These are phyloP conservation scores for Benincasa hispida DNA, from an alignment of 306 rosid genomes.

Conservation along the genomic window DNA sequence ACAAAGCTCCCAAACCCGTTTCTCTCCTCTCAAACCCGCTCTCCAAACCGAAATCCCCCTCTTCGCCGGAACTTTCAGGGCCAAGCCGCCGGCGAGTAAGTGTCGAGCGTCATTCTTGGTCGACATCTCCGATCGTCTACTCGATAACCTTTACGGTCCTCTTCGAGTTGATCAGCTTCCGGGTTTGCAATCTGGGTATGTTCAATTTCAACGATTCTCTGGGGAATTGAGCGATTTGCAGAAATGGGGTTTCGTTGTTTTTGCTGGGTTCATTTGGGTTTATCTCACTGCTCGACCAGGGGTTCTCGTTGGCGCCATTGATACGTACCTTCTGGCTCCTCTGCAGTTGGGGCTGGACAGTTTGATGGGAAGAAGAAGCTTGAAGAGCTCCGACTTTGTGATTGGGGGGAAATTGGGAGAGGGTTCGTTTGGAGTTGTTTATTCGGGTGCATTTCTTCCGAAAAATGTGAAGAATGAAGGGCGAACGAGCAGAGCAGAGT, in stretches of 20 bases:
- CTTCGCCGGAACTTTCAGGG: slow-evolving; percentile 27
- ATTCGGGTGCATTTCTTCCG: slow-evolving; percentile 57
- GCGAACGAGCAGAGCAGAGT: slow-evolving; percentile 16
- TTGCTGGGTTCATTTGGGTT: slow-evolving; percentile 63
- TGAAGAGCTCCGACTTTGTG: slow-evolving; percentile 55
- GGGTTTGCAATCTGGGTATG: slow-evolving; percentile 34
- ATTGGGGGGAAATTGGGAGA: slow-evolving; percentile 76
- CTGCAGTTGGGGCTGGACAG: slow-evolving; percentile 58
- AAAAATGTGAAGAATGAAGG: slow-evolving; percentile 32
- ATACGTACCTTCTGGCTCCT: slow-evolving; percentile 83
- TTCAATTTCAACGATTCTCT: slow-evolving; percentile 31
- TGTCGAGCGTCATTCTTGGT: slow-evolving; percentile 39
- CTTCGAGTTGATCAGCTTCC: slow-evolving; percentile 43
- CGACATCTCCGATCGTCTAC: slow-evolving; percentile 23
- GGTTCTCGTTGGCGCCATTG: slow-evolving; percentile 83
- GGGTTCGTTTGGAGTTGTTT: slow-evolving; percentile 88
- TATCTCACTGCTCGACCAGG: slow-evolving; percentile 91
- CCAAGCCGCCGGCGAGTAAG: slow-evolving; percentile 7
- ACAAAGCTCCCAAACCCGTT: slow-evolving; percentile 18
- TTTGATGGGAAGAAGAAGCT: slow-evolving; percentile 56
- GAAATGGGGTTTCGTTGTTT: slow-evolving; percentile 43
- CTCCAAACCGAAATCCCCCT: slow-evolving; percentile 15
- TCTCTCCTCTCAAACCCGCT: slow-evolving; percentile 28
- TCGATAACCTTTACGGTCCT: slow-evolving; percentile 27
- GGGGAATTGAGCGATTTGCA: slow-evolving; percentile 45